Conservation (phyloP, 106 monocot genomes). For the Allium sativum region DNA sequence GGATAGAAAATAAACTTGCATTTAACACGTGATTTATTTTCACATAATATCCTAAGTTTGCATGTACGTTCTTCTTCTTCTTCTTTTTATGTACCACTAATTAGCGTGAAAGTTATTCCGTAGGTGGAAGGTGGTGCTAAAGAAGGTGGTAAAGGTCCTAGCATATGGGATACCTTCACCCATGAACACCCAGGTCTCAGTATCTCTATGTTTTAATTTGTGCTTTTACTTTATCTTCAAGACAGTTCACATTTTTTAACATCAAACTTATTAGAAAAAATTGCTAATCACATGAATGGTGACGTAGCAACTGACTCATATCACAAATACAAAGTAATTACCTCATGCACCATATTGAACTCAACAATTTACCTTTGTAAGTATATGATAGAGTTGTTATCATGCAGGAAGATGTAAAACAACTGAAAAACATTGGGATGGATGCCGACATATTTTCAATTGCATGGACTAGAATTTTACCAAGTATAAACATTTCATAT, state of each 20-base stretch:
- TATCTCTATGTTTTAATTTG: not conserved
- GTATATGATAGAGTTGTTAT: too few species aligned
- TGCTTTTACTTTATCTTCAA: too few species aligned
- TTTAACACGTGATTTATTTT: not conserved
- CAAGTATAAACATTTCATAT: conserved; percentile 29
- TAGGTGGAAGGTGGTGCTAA: not conserved
- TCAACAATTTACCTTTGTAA: too few species aligned
- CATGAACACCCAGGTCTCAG: conserved; percentile 4
- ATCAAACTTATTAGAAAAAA: too few species aligned
- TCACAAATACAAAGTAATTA: too few species aligned
- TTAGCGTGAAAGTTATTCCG: too few species aligned
- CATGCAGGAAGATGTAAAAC: conserved; percentile 71
- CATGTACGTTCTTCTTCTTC: not conserved
- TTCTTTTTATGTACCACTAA: not conserved
- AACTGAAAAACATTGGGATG: conserved; percentile 86
- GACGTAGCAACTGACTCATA: too few species aligned
- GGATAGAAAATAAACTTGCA: too few species aligned
- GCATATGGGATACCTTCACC: conserved; percentile 9
- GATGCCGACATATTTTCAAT: conserved; percentile 91
- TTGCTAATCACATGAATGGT: too few species aligned
- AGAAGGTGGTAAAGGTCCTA: conserved; percentile 2
- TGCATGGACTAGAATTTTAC: conserved; percentile 70
- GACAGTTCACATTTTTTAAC: too few species aligned
- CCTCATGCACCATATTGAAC: too few species aligned
- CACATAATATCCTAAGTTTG: not conserved